Evolutionary conservation across 148 eudicot species (phyloP).

Genomic region (Rhododendron henanense): DNA sequence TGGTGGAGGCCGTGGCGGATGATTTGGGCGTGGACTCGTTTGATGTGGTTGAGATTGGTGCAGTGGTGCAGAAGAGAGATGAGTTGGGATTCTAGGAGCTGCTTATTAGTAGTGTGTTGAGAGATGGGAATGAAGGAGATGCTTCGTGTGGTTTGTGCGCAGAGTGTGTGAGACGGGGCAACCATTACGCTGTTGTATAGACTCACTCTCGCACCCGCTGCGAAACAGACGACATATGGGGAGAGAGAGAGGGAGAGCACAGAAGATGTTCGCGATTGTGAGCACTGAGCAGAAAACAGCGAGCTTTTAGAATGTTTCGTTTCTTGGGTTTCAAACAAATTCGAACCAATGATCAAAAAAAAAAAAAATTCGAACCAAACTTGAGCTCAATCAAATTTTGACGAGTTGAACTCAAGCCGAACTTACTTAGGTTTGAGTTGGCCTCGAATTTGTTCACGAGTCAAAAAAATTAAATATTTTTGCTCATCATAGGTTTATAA

Average conservation of each 20-base stretch:
- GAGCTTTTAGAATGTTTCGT: too few species aligned
- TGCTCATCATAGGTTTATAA: too few species aligned
- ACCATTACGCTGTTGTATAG: neutral
- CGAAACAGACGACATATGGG: neutral
- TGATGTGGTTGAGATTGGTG: slow-evolving; percentile 24
- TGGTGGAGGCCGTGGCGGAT: slow-evolving; percentile 31
- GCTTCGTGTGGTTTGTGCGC: neutral
- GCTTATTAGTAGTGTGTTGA: neutral
- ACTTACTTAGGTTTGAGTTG: too few species aligned
- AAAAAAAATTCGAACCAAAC: too few species aligned
- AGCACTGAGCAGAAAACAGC: neutral
- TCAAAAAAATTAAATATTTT: too few species aligned
- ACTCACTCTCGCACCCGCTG: neutral
- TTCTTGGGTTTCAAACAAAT: too few species aligned
- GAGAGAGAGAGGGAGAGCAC: neutral
- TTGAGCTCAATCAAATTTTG: too few species aligned
- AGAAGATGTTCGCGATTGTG: neutral
- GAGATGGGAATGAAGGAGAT: slow-evolving; percentile 3
- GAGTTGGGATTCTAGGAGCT: slow-evolving; percentile 28
- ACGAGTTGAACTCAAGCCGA: too few species aligned
- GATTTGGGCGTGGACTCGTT: slow-evolving; percentile 38
- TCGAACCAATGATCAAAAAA: too few species aligned
- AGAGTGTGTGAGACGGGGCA: neutral
- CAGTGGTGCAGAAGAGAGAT: slow-evolving; percentile 27
- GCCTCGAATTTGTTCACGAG: too few species aligned